These are phyloP conservation scores for Fusarium sterilihyphosum DNA, from an alignment of 2,329 filamentous ascomycete species.

Conservation along the genomic window DNA sequence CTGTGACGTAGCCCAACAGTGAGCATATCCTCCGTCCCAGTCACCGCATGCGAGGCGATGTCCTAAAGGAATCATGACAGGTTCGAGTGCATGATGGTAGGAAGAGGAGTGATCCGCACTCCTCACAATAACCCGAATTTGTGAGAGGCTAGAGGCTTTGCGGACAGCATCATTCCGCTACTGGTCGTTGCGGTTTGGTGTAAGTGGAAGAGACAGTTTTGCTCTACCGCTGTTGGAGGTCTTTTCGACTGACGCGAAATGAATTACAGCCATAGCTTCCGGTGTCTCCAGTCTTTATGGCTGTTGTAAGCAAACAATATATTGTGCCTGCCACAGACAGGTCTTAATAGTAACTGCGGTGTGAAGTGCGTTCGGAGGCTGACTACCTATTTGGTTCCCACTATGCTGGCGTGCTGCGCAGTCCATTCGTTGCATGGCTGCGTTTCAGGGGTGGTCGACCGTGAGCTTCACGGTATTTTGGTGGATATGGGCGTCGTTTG, in stretches of 20 bases:
- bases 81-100: not conserved
- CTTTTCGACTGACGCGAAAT: not conserved
- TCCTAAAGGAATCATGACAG: not conserved
- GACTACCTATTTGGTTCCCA: not conserved
- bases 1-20: constrained; percentile 18
- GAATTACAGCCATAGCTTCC: not conserved
- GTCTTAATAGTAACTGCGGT: not conserved
- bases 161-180: not conserved
- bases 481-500: not conserved
- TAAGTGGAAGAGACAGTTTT: not conserved
- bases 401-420: not conserved
- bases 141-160: not conserved
- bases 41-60: not conserved
- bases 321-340: not conserved
- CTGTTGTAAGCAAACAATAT: not conserved
- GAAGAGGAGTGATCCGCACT: not conserved
- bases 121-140: not conserved
- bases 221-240: too few species aligned
- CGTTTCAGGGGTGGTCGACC: not conserved
- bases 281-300: not conserved
- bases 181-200: not conserved
- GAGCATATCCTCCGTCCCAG: too few species aligned
- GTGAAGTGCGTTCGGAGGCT: not conserved
- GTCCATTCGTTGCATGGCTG: not conserved
- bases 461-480: not conserved